A percentile compares a stretch with the other conserved stretches of the same genome.
phyloP scores from a whole-genome alignment of 768 basidiomycete genomes.

The Kwoniella bestiolae region DNA sequence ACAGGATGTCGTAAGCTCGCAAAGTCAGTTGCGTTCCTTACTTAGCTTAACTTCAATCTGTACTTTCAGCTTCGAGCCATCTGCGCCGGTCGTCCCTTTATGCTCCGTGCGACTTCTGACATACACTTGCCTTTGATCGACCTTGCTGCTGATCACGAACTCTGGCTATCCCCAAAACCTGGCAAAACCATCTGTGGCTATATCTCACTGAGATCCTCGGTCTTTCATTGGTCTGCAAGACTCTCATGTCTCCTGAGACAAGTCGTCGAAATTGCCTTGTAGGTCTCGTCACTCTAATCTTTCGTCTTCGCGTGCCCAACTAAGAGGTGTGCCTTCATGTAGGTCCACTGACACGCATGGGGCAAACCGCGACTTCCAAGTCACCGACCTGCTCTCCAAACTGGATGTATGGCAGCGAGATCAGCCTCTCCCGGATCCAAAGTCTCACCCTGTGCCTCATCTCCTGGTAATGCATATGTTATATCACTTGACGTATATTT shows the following conservation, averaged over 20 bases:
- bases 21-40: background rate
- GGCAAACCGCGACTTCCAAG: slow-evolving; percentile 6
- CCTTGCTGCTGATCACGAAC: background rate
- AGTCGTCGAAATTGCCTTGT: slow-evolving; percentile 20
- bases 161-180: background rate
- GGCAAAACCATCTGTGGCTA: slow-evolving; percentile 5
- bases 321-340: background rate
- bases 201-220: slow-evolving; percentile 11
- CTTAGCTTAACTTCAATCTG: background rate
- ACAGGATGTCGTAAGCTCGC: background rate
- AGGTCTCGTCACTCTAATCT: background rate
- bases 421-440: slow-evolving; percentile 8
- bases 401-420: slow-evolving; percentile 9
- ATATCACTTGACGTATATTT: slow-evolving; percentile 18
- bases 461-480: slow-evolving; percentile 22
- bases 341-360: slow-evolving; percentile 1
- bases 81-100: slow-evolving; percentile 9
- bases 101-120: background rate
- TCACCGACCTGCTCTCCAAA: background rate
- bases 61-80: slow-evolving; percentile 2
- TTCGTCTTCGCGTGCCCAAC: background rate
- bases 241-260: slow-evolving; percentile 13
- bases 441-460: slow-evolving; percentile 15
- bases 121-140: slow-evolving; percentile 17
- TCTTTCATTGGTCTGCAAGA: slow-evolving; percentile 21